Evolutionary conservation across 1,139 yeast genomes (phyloP).

Genomic region (Williopsis jadinii): DNA sequence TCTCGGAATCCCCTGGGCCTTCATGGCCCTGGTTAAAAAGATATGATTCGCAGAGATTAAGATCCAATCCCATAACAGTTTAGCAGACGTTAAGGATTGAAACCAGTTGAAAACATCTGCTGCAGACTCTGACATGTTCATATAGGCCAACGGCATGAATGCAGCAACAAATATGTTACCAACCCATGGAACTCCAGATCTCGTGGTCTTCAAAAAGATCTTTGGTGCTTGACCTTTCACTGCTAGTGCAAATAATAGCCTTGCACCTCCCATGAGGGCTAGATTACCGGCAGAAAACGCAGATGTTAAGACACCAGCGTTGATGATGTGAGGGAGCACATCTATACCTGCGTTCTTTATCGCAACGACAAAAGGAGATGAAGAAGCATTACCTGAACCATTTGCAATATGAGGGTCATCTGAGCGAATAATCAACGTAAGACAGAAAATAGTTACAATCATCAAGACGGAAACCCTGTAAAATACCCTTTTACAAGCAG

Average conservation of each 20-base stretch:
- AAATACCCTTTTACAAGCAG: conserved; percentile 41
- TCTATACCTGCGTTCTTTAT: conserved; percentile 38
- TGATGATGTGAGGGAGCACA: conserved; percentile 42
- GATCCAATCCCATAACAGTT: conserved; percentile 18
- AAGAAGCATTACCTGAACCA: conserved; percentile 39
- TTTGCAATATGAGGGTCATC: conserved; percentile 34
- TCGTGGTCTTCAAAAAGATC: conserved; percentile 35
- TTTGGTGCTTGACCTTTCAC: conserved; percentile 42
- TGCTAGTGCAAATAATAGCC: conserved; percentile 42
- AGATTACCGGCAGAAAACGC: conserved; percentile 50
- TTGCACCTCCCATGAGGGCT: conserved; percentile 34
- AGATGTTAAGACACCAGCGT: conserved; percentile 42
- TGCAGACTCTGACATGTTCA: conserved; percentile 29
- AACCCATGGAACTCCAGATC: conserved; percentile 38
- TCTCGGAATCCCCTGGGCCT: conserved; percentile 33
- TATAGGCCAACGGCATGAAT: conserved; percentile 32
- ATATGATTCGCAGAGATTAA: conserved; percentile 30
- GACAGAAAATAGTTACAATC: conserved; percentile 35
- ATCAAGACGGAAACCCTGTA: conserved; percentile 40
- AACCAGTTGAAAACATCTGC: conserved; percentile 27
- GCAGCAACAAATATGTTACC: conserved; percentile 28
- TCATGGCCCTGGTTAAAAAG: conserved; percentile 30
- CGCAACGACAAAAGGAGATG: conserved; percentile 51
- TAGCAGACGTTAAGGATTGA: conserved; percentile 16
- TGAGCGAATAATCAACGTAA: conserved; percentile 41